Evolutionary conservation across 495 filamentous ascomycete genomes (phyloP), one percentile per base, ranked within the genome.

Genomic region (Aspergillus sclerotioniger): DNA sequence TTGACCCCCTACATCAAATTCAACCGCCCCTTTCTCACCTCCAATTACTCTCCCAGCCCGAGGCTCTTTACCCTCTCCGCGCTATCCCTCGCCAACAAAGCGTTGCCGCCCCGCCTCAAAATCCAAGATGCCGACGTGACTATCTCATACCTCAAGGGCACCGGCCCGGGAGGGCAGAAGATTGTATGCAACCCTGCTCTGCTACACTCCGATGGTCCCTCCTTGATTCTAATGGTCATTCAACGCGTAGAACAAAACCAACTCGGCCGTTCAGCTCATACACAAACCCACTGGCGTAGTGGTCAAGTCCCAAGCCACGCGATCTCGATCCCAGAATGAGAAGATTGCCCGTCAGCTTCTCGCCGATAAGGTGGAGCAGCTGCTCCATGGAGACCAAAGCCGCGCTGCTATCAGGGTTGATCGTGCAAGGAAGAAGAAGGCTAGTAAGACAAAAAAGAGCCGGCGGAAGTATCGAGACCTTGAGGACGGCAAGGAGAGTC

Each of bases 141-240:
- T 35, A 87, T 96, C 62, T 81, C 82, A 45, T 98, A 94, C 75
- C 82, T 98, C 25, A 96, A 92, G 68, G 94, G 94, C 66, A 89
- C 84, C 64, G 94, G 94, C 10, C 94, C 94, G 1, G 94, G 94
- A 47, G 94, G 94, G 0, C 94, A 98, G 71, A 98, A 98, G 71
- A 98, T 97, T 73, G 68, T 81, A 63, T 12, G 70, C 51, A 29
- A 28, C 25, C 33, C 10, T 39, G 51, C 28, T 43, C 54, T 28
- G 45, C 50, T 21, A 5, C 55, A 45, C 50, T 32, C 12, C 21
- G 58, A 16, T 20, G 21, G 31, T 47, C 6, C 21, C 39, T 35
- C 25, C 25, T 37, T 2, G 4, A 39, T 48, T 21, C 54, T 59
- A 37, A 51, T 48, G 31, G 55, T 19, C 46, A 43, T 8, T n/a